Percentiles rank a stretch among this genome's conserved stretches.
These are phyloP conservation scores for Pseudotsuga menziesii DNA, from an alignment of 75 land plant species.

Conservation along the genomic window DNA sequence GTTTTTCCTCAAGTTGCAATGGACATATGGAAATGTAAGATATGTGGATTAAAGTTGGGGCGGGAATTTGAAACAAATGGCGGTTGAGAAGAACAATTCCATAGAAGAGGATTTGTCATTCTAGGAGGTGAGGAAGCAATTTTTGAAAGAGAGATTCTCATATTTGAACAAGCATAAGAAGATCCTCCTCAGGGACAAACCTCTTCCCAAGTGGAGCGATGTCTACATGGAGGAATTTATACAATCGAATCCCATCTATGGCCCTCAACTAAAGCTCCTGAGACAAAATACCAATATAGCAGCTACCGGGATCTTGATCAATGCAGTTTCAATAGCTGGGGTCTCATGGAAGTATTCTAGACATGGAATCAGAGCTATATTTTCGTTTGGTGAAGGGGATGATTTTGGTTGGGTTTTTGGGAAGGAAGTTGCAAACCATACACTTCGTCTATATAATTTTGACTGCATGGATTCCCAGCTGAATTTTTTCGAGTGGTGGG, in stretches of 20 bases:
- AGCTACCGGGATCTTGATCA: conserved; percentile 40
- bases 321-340: conserved; percentile 57
- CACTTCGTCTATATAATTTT: conserved; percentile 54
- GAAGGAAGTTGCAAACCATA: too few relatives aligned
- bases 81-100: too few relatives aligned
- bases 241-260: conserved; percentile 72
- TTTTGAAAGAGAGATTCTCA: conserved; percentile 21
- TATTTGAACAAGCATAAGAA: conserved; percentile 29
- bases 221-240: conserved; percentile 80
- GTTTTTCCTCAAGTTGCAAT: conserved; percentile 78
- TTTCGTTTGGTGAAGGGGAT: too few relatives aligned
- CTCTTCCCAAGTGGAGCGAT: conserved; percentile 50
- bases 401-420: too few relatives aligned
- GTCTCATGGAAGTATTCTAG: conserved; percentile 51
- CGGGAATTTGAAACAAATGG: too few relatives aligned
- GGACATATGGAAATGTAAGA: too few relatives aligned
- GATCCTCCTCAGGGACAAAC: conserved; percentile 25
- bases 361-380: conserved; percentile 35
- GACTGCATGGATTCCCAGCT: conserved; percentile 52
- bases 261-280: conserved; percentile 54
- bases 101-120: not conserved
- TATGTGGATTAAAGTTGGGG: too few relatives aligned
- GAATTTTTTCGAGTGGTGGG: conserved; percentile 72
- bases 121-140: conserved; percentile 13
- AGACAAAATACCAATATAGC: conserved; percentile 44